These are phyloP conservation scores for Metschnikowia cubensis DNA, from an alignment of 805 yeast species.

Conservation along the genomic window DNA sequence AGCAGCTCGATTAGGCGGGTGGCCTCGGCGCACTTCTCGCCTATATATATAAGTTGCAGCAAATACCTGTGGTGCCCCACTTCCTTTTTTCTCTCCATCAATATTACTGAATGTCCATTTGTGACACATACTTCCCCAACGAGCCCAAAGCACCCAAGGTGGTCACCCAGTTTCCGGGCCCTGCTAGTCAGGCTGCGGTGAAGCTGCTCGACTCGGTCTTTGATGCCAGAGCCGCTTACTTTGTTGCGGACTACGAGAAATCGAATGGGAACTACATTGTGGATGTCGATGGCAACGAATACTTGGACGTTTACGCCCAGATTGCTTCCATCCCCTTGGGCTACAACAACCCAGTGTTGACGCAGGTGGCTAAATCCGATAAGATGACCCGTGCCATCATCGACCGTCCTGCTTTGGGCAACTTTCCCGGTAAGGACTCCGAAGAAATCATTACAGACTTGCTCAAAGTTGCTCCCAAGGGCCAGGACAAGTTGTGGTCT, in stretches of 20 bases:
- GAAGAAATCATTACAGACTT: conserved; percentile 50
- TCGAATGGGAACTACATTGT: conserved; percentile 76
- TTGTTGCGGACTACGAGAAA: conserved; percentile 70
- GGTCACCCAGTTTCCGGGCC: conserved; percentile 72
- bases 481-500: conserved; percentile 71
- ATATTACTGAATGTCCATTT: conserved; percentile 36
- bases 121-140: conserved; percentile 62
- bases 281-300: conserved; percentile 74
- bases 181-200: conserved; percentile 52
- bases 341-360: conserved; percentile 76
- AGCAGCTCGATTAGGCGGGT: not conserved
- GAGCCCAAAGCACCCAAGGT: conserved; percentile 76
- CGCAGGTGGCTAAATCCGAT: conserved; percentile 63
- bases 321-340: conserved; percentile 84
- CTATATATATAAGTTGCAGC: conserved; percentile 1
- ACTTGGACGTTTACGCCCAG: conserved; percentile 76
- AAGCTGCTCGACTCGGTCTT: conserved; percentile 56
- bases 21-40: conserved; percentile 3
- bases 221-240: conserved; percentile 71
- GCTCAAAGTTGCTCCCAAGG: conserved; percentile 72
- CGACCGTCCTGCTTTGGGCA: conserved; percentile 80
- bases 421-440: conserved; percentile 49
- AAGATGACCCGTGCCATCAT: conserved; percentile 70
- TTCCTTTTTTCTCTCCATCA: not conserved
- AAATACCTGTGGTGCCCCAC: not conserved